Evolutionary conservation across 768 basidiomycete genomes (phyloP), one percentile per base, ranked within the genome.

Genomic region (Cytidiella melzeri): DNA sequence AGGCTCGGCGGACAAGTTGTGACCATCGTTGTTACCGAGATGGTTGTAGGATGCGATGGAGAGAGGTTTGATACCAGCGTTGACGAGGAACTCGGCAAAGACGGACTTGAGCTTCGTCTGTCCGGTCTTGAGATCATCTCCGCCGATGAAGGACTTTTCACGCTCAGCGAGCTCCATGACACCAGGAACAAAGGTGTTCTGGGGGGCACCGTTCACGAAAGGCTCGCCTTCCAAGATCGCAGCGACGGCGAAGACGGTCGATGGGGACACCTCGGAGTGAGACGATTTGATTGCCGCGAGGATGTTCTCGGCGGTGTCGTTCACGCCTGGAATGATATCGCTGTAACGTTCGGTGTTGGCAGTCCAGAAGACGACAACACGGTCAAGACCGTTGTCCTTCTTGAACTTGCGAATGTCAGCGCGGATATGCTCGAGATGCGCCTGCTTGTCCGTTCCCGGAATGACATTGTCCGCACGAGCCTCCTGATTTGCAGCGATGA

Each of bases 21-120:
- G 81, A 9, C 94, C 94, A 61, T 97, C 95, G 67, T 99, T 97
- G 77, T 97, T 97, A 13, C 95, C 95, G 48, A 99, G 83, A 66
- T 98, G 95, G 77, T 97, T 98, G 77, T 99, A 98, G 11, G 89
- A 92, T 9, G 95, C 89, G 62, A 99, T 97, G 52, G 89, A 90
- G 64, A 94, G 81, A 23, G 94, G 94, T 73, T 96, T 96, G 77
- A 97, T 97, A 52, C 94, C 94, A 2, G 94, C 93, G 65, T 96
- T 96, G 65, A 97, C 95, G 57, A 98, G 81, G 81, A 96, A 98
- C 74, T 99, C 95, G 47, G 93, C 93, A 47, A 98, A 76, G 47
- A 97, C 95, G 24, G 84, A 87, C 77, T 99, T 97, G 71, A 97
- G 84, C 71, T 93, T 92, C 42, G 94, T 95, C 76, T 97, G 94